Percentiles rank a stretch among this genome's conserved stretches.
Conservation (phyloP, 441 rosid genomes). For the Populus tomentosa region DNA sequence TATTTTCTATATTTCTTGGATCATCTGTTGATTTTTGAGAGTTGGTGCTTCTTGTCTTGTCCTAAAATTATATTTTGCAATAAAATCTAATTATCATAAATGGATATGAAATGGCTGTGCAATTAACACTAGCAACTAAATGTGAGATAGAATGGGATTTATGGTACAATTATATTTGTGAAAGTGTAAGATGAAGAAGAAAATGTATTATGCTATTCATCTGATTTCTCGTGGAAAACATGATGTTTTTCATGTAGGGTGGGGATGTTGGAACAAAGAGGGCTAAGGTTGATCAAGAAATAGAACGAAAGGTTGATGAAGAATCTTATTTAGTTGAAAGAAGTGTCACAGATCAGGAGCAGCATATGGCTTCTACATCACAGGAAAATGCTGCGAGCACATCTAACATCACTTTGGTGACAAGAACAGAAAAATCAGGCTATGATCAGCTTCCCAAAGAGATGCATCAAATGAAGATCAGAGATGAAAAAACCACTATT, state of each 20-base stretch:
- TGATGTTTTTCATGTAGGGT: slow-evolving; percentile 48
- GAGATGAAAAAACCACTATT: slow-evolving; percentile 45
- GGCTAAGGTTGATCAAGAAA: slow-evolving; percentile 67
- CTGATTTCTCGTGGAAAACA: background rate
- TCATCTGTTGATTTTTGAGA: background rate
- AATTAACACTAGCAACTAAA: background rate
- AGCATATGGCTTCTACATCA: slow-evolving; percentile 48
- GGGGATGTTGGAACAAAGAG: slow-evolving; percentile 71
- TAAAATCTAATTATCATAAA: background rate
- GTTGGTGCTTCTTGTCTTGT: background rate
- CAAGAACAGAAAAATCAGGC: slow-evolving; percentile 33
- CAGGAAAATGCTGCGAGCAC: slow-evolving; percentile 50
- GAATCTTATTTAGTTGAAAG: slow-evolving; percentile 46
- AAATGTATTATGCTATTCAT: background rate
- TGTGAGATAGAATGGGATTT: background rate
- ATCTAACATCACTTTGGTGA: slow-evolving; percentile 34
- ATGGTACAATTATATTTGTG: background rate
- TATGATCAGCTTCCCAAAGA: slow-evolving; percentile 62
- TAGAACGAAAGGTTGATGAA: slow-evolving; percentile 22
- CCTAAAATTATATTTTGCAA: too few relatives aligned
- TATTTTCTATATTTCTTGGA: background rate
- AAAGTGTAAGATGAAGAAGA: background rate
- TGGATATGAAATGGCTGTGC: background rate
- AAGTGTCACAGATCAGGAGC: slow-evolving; percentile 43
- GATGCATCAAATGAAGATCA: slow-evolving; percentile 57